Evolutionary conservation across 164 flowering plant species (phyloP).

Genomic region (Magnolia changhungtana): DNA sequence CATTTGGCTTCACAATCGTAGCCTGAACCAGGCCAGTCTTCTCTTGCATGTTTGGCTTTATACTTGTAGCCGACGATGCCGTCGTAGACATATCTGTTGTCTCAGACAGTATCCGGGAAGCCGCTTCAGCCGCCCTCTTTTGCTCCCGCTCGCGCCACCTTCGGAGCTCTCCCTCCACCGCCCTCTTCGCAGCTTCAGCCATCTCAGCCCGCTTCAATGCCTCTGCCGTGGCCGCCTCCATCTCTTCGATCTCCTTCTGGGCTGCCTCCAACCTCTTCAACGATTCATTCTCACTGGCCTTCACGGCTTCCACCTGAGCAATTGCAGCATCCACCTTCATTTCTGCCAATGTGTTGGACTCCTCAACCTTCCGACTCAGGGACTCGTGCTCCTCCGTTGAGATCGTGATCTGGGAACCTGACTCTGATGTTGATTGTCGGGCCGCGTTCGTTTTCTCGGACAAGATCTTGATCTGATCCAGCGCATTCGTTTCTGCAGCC

Average conservation of each 20-base stretch:
- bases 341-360: constrained; percentile 64
- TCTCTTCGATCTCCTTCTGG: constrained; percentile 71
- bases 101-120: constrained; percentile 59
- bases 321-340: constrained; percentile 91
- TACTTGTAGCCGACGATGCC: constrained; percentile 32
- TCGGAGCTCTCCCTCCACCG: constrained; percentile 66
- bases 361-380: constrained; percentile 70
- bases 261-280: constrained; percentile 57
- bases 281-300: constrained; percentile 83
- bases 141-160: constrained; percentile 83
- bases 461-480: constrained; percentile 53
- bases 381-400: constrained; percentile 77
- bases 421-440: constrained; percentile 66
- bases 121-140: constrained; percentile 79
- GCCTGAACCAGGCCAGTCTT: background rate
- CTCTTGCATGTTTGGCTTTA: constrained; percentile 12
- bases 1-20: constrained; percentile 22
- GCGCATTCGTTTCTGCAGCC: constrained; percentile 62
- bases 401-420: constrained; percentile 65
- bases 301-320: constrained; percentile 90
- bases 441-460: constrained; percentile 68
- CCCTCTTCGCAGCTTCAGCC: constrained; percentile 88
- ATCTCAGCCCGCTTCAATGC: constrained; percentile 77
- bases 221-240: constrained; percentile 60
- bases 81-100: constrained; percentile 34